Base-by-base conservation (phyloP, 192 early-diverging fungal genomes). In the Entomortierella lignicola region DNA sequence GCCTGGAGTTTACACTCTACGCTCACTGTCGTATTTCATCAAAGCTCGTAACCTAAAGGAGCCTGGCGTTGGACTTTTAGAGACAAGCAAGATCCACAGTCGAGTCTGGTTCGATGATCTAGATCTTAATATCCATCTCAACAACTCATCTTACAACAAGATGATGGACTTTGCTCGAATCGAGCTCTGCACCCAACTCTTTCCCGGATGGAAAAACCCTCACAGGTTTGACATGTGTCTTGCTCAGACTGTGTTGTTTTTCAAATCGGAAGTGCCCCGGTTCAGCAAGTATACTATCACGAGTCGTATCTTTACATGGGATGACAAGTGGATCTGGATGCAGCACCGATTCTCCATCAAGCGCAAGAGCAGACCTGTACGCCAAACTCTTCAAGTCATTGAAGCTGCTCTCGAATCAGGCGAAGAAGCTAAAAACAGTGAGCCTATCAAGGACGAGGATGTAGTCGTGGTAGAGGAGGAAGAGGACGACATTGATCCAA, bases 71-170 rank as follows among this genome's bases (percentile, higher is more conserved):
- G 75, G 75, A n/a, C 60, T 86, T 6, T 80, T 86, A 39, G 80
- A 71, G 23, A 51, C 82, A 15, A 47, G 67, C 31, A 60, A 59
- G 7, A 71, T 77, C 50, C 70, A 86, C n/a, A 71, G 80, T 31
- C 82, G 85, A 23, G 83, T 83, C 31, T 77, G 77, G 59, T 81
- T 84, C 27, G 85, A 86, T 52, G 85, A 86, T 62, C 69, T 86
- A 10, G 85, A 86, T 50, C 84, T 84, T 43, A 86, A 86, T 27
- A 72, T 73, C 50, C 85, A 86, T 57, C 83, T 86, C 77, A 83
- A 81, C 69, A 82, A 72, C 58, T 81, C 81, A 18, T 85, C 83
- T 20, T 88, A 86, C 67, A 82, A 85, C 69, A 88, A 88, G 67
- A 58, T 85, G 51, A 71, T 88, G 59, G 87, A 88, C 55, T 86